phyloP scores from a whole-genome alignment of 169 alveolate species.

The Babesia sp. region DNA sequence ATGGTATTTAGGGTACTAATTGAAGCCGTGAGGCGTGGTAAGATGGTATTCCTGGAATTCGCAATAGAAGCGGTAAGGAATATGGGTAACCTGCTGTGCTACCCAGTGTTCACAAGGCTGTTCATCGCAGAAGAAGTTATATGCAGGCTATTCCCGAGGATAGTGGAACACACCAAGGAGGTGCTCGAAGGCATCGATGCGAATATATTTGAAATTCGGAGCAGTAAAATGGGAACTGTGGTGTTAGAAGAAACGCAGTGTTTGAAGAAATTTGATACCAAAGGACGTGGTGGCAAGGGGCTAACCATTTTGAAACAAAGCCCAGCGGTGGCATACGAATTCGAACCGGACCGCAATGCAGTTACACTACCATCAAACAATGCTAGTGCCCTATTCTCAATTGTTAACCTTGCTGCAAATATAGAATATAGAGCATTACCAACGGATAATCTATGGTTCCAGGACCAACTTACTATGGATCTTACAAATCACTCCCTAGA shows the following conservation, averaged over 20 bases:
- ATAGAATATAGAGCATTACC: conserved; percentile 21
- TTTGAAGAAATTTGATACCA: conserved; percentile 33
- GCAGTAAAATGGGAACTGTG: conserved; percentile 2
- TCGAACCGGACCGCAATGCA: conserved; percentile 16
- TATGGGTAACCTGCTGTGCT: conserved; percentile 49
- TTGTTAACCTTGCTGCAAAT: conserved; percentile 48
- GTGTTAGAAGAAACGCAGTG: conserved; percentile 38
- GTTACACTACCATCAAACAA: conserved; percentile 12
- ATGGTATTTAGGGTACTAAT: conserved; percentile 42
- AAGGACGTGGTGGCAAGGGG: conserved; percentile 35
- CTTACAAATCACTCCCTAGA: conserved; percentile 39
- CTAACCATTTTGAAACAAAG: conserved; percentile 34
- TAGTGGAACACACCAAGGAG: conserved; percentile 25
- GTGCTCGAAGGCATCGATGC: conserved; percentile 30
- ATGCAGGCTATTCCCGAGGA: conserved; percentile 48
- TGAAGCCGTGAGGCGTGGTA: conserved; percentile 43
- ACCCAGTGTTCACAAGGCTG: conserved; percentile 56
- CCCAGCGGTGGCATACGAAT: conserved; percentile 37
- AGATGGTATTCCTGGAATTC: conserved; percentile 49
- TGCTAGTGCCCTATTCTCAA: conserved; percentile 41
- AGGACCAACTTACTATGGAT: conserved; percentile 50
- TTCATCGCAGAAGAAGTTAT: conserved; percentile 32
- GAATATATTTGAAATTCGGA: neutral
- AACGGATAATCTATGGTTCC: conserved; percentile 32
- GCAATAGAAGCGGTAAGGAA: conserved; percentile 54